Evolutionary conservation across 1,284 basidiomycete genomes (phyloP), one percentile per base, ranked within the genome.

Genomic region (Meripilus lineatus): DNA sequence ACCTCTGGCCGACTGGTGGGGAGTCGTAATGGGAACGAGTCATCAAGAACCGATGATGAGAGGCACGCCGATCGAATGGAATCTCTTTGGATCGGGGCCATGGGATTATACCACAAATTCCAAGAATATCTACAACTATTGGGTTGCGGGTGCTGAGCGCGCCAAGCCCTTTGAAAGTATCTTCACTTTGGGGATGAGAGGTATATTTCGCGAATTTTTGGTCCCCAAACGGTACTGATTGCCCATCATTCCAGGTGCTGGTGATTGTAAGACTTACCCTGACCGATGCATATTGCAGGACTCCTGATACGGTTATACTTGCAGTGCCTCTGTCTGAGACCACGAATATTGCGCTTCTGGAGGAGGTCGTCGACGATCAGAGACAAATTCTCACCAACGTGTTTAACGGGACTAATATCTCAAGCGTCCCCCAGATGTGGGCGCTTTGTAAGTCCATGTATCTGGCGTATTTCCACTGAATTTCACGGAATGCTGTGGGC

Each of bases 1-100:
- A 54, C 67, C 68, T 22, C 64, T 80, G 5, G 85, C 84, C 1
- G 75, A 85, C 49, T 68, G 68, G 44, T 84, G 78, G 61, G 84
- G 84, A 15, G 71, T 87, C 38, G 81, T 80, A 18, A 85, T 84
- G 77, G 81, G 73, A 22, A 81, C 78, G 11, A 81, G 77, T 57
- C 79, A 82, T 52, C 74, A 82, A 60, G 78, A 82, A 55, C 79
- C 79, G 4, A 77, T 81, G 72, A 75, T 77, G 72, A 75, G 77
- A 26, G 74, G 75, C 17, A 75, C 72, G 3, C 79, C 78, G 1
- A 72, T 72, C 40, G 81, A 84, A 54, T 84, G 77, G 70, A 65
- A 58, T 45, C 56, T 75, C 2, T 76, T 76, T 52, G 76, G 71
- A 2, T 58, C 57, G 3, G 81, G 81, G 2, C 56, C 68, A 1